These are phyloP conservation scores for Onygena corvina DNA, from an alignment of 2,329 filamentous ascomycete genomes.

Conservation along the genomic window DNA sequence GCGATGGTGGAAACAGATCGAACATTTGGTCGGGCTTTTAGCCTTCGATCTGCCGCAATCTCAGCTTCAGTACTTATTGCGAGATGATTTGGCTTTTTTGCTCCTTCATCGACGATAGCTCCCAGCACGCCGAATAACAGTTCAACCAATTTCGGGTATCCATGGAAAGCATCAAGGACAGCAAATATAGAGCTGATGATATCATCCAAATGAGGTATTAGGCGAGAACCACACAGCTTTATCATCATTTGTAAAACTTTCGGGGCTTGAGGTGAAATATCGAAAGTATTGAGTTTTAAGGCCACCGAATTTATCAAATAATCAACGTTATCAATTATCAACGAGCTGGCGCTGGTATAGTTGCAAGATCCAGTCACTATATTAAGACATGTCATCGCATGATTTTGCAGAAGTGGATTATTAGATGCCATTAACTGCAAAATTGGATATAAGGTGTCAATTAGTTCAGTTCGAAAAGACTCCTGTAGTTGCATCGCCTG, in stretches of 20 bases:
- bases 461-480: slow-evolving; percentile 70
- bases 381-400: slow-evolving; percentile 75
- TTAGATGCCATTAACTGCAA: slow-evolving; percentile 72
- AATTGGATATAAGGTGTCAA: slow-evolving; percentile 85
- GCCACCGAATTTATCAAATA: slow-evolving; percentile 93
- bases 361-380: slow-evolving; percentile 62
- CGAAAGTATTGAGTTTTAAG: slow-evolving; percentile 77
- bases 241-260: slow-evolving; percentile 94
- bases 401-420: slow-evolving; percentile 55
- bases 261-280: slow-evolving; percentile 81
- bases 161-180: slow-evolving; percentile 87
- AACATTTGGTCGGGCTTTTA: slow-evolving; percentile 21
- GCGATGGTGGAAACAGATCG: slow-evolving; percentile 26
- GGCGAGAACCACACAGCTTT: slow-evolving; percentile 62
- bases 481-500: slow-evolving; percentile 55
- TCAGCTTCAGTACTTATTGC: slow-evolving; percentile 27
- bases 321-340: slow-evolving; percentile 85
- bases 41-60: slow-evolving; percentile 22
- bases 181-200: slow-evolving; percentile 83
- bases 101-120: slow-evolving; percentile 72
- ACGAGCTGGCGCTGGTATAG: slow-evolving; percentile 59
- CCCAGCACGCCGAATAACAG: slow-evolving; percentile 70
- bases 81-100: slow-evolving; percentile 42
- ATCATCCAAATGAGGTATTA: slow-evolving; percentile 85
- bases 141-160: slow-evolving; percentile 77